Evolutionary conservation across 345 rosid species (phyloP).

Genomic region (Psidium friedrichsthalianum): DNA sequence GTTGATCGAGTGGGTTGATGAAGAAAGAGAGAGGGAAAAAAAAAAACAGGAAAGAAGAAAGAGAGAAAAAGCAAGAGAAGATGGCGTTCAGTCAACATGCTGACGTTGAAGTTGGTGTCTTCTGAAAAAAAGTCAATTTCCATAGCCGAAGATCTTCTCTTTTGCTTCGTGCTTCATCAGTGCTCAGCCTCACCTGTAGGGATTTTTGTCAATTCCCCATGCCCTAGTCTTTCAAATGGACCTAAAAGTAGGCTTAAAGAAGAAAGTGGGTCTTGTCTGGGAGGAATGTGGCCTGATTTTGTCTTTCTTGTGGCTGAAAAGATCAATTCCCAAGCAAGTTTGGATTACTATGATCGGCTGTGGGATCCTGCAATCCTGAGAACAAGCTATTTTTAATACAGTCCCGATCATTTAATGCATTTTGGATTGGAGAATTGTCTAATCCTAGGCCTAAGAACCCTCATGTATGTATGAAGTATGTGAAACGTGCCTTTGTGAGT

Average conservation of each 20-base stretch:
- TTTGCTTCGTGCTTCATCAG: background rate
- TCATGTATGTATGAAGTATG: background rate
- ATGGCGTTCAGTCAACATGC: background rate
- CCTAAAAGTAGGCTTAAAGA: background rate
- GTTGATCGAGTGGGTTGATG: background rate
- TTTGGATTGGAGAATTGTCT: background rate
- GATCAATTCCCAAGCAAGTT: background rate
- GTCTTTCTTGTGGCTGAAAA: background rate
- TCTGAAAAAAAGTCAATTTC: background rate
- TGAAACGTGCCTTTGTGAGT: background rate
- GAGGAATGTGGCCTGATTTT: background rate
- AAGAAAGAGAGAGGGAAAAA: background rate
- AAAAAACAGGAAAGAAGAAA: background rate
- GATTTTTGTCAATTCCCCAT: background rate
- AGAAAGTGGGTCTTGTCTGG: background rate
- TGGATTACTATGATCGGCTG: background rate
- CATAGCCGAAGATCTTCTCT: background rate
- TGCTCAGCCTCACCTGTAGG: background rate
- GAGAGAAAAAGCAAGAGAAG: background rate
- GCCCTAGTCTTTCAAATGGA: background rate
- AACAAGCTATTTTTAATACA: background rate
- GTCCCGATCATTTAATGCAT: background rate
- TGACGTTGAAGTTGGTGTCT: background rate
- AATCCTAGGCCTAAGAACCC: background rate
- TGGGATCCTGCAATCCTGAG: background rate